Evolutionary conservation across 768 basidiomycete species (phyloP).

Genomic region (Auricularia sp.): DNA sequence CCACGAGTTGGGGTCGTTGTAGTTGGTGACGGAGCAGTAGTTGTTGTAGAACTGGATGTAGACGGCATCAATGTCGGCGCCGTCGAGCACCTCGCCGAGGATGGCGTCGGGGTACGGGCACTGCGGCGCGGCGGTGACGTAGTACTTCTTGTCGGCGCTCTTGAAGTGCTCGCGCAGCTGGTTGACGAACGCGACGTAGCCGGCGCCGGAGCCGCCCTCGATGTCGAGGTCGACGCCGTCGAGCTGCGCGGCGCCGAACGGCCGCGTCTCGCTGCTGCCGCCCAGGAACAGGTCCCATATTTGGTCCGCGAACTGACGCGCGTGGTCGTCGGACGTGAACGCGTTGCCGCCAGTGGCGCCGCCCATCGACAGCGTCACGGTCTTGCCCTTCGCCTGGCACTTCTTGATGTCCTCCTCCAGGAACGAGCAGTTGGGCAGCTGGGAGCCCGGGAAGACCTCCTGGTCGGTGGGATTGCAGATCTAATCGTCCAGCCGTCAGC

Average conservation of each 20-base stretch:
- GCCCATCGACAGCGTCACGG: slow-evolving; percentile 24
- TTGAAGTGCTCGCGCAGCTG: slow-evolving; percentile 9
- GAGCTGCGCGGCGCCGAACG: slow-evolving; percentile 13
- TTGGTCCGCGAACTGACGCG: slow-evolving; percentile 10
- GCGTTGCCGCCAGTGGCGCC: slow-evolving; percentile 8
- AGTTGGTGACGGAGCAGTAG: slow-evolving; percentile 8
- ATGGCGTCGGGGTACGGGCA: slow-evolving; percentile 13
- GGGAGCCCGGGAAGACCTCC: slow-evolving; percentile 52
- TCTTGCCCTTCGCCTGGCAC: slow-evolving; percentile 57
- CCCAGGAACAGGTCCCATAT: slow-evolving; percentile 14
- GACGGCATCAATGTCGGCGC: slow-evolving; percentile 11
- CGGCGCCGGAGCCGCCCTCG: slow-evolving; percentile 8
- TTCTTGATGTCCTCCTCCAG: slow-evolving; percentile 51
- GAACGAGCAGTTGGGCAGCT: slow-evolving; percentile 50
- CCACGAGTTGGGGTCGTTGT: not conserved
- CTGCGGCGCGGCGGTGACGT: slow-evolving; percentile 13
- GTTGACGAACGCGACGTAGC: slow-evolving; percentile 10
- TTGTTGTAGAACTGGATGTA: slow-evolving; percentile 14
- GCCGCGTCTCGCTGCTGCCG: slow-evolving; percentile 9
- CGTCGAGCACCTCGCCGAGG: slow-evolving; percentile 11
- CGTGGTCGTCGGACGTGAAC: slow-evolving; percentile 10
- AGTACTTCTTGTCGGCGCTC: slow-evolving; percentile 12
- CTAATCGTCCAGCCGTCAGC: slow-evolving; percentile 14
- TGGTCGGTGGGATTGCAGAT: slow-evolving; percentile 51
- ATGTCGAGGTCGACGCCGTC: slow-evolving; percentile 14